Percentiles rank a stretch among this genome's conserved stretches.
These are phyloP conservation scores for Buxus sempervirens DNA, from an alignment of 164 flowering plant species.

Conservation along the genomic window DNA sequence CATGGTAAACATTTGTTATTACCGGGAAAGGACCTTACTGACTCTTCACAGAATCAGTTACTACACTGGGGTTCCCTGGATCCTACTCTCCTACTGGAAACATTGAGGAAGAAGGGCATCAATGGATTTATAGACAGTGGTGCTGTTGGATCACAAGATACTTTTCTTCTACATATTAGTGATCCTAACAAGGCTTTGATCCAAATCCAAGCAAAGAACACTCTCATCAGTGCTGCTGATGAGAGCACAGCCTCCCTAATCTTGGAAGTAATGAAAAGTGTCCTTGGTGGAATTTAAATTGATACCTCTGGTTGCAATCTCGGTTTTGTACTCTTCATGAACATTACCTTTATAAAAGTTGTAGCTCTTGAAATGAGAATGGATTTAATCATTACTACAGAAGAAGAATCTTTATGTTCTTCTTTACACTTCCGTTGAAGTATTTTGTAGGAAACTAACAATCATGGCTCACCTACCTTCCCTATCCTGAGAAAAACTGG, in stretches of 20 bases:
- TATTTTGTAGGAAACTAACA: too few species aligned
- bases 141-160: slow-evolving; percentile 15
- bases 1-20: slow-evolving; percentile 39
- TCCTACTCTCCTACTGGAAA: slow-evolving; percentile 28
- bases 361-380: too few species aligned
- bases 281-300: slow-evolving; percentile 35
- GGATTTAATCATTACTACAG: too few species aligned
- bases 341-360: too few species aligned
- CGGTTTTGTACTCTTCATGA: too few species aligned
- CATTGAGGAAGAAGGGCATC: slow-evolving; percentile 45
- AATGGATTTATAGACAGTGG: slow-evolving; percentile 25
- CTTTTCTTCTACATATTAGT: slow-evolving; percentile 18
- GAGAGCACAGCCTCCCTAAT: slow-evolving; percentile 42
- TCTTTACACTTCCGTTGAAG: too few species aligned
- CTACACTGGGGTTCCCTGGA: slow-evolving; percentile 49
- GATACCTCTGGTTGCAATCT: too few species aligned
- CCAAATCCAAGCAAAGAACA: slow-evolving; percentile 32
- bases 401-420: too few species aligned
- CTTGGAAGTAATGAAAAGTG: slow-evolving; percentile 31
- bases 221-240: slow-evolving; percentile 42
- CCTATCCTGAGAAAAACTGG: slow-evolving; percentile 31
- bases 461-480: slow-evolving; percentile 10
- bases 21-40: slow-evolving; percentile 15
- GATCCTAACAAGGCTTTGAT: slow-evolving; percentile 49
- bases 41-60: slow-evolving; percentile 17